Evolutionary conservation across 2,329 filamentous ascomycete species (phyloP).

Genomic region (Xylariaceae sp.): DNA sequence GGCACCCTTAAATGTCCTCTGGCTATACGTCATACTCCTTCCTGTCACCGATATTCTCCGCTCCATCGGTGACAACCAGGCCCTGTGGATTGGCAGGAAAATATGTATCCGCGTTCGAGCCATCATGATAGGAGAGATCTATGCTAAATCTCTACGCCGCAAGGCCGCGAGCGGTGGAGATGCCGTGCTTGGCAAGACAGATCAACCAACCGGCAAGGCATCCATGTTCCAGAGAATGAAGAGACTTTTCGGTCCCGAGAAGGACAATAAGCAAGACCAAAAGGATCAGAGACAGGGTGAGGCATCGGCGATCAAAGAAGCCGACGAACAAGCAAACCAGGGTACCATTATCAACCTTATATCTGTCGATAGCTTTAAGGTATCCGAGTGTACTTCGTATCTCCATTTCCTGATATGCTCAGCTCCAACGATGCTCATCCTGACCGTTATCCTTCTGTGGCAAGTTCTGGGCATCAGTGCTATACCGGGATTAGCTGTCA

Average conservation of each 20-base stretch:
- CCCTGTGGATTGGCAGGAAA: slow-evolving; percentile 89
- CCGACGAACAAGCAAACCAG: slow-evolving; percentile 77
- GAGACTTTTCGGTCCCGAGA: slow-evolving; percentile 59
- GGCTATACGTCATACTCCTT: slow-evolving; percentile 90
- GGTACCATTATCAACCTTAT: slow-evolving; percentile 99
- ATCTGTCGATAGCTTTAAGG: slow-evolving; percentile 99
- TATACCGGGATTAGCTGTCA: slow-evolving; percentile 86
- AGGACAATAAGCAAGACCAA: slow-evolving; percentile 40
- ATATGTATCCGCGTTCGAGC: slow-evolving; percentile 90
- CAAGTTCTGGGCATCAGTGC: slow-evolving; percentile 88
- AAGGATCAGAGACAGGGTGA: slow-evolving; percentile 32
- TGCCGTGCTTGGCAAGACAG: slow-evolving; percentile 61
- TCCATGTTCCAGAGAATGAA: slow-evolving; percentile 49
- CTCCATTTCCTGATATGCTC: slow-evolving; percentile 93
- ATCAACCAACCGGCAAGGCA: slow-evolving; percentile 37
- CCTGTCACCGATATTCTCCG: slow-evolving; percentile 78
- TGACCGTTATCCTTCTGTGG: slow-evolving; percentile 80
- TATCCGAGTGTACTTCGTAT: slow-evolving; percentile 90
- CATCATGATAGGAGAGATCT: slow-evolving; percentile 95
- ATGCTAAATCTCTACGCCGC: slow-evolving; percentile 87
- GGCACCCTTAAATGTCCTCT: slow-evolving; percentile 81
- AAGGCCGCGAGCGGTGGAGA: slow-evolving; percentile 80
- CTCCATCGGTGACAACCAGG: slow-evolving; percentile 78
- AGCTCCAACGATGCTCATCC: slow-evolving; percentile 80
- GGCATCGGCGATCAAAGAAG: slow-evolving; percentile 33